Percentiles rank a stretch among this genome's conserved stretches.
These are phyloP conservation scores for Coffea humblotiana DNA, from an alignment of 305 asterid genomes.

Conservation along the genomic window DNA sequence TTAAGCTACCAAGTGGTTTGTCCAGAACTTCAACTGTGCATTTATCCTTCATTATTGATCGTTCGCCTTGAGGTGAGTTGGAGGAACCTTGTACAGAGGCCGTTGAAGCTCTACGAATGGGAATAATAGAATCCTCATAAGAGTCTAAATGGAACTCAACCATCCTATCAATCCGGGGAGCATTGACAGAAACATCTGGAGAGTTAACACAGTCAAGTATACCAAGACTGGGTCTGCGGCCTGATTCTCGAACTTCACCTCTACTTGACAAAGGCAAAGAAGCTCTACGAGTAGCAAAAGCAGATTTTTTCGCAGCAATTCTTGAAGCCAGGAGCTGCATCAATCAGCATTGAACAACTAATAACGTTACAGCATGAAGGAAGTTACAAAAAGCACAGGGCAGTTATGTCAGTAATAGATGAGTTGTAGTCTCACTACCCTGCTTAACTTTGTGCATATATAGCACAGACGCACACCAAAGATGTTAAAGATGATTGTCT, in stretches of 20 bases:
- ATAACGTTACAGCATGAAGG: neutral
- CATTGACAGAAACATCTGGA: slow-evolving; percentile 72
- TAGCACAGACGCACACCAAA: neutral
- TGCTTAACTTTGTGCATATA: too few relatives aligned
- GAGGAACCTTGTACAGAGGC: slow-evolving; percentile 65
- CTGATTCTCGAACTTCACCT: slow-evolving; percentile 35
- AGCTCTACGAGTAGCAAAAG: slow-evolving; percentile 61
- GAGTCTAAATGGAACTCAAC: slow-evolving; percentile 67
- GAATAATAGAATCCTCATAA: slow-evolving; percentile 47
- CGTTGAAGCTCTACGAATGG: slow-evolving; percentile 46
- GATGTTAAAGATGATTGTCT: too few relatives aligned
- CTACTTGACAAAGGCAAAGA: slow-evolving; percentile 64
- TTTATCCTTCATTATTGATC: slow-evolving; percentile 74
- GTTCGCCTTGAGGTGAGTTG: slow-evolving; percentile 59
- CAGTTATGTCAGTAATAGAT: neutral
- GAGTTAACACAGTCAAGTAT: slow-evolving; percentile 50
- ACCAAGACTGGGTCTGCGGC: slow-evolving; percentile 43
- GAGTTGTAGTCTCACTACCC: neutral
- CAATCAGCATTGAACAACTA: slow-evolving; percentile 9
- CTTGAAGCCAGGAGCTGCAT: slow-evolving; percentile 60
- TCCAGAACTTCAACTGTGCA: slow-evolving; percentile 67
- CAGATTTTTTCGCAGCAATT: slow-evolving; percentile 52
- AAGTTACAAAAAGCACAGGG: neutral
- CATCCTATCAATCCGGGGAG: slow-evolving; percentile 86
- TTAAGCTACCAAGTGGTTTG: slow-evolving; percentile 44